Percentiles rank a stretch among this genome's conserved stretches.
Evolutionary conservation across 306 rosid species (phyloP).

Genomic region (Fragaria nilgerrensis): DNA sequence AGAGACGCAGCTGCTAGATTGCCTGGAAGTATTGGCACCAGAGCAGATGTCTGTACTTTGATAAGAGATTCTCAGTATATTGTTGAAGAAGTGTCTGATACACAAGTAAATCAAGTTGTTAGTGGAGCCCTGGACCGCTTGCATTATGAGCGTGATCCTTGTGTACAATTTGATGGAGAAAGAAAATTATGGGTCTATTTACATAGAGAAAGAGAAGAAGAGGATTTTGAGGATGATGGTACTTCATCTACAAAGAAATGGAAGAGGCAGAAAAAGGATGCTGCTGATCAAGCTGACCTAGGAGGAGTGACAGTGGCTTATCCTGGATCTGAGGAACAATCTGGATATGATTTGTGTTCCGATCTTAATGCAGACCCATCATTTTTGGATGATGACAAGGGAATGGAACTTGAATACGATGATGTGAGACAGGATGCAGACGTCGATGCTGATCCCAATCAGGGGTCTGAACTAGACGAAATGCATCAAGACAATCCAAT

Average conservation of each 20-base stretch:
- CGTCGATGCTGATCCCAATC: slow-evolving; percentile 45
- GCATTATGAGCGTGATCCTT: slow-evolving; percentile 99
- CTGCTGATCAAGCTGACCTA: slow-evolving; percentile 74
- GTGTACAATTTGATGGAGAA: slow-evolving; percentile 96
- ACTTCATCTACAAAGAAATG: slow-evolving; percentile 99
- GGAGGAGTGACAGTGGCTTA: slow-evolving; percentile 74
- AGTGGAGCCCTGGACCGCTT: slow-evolving; percentile 98
- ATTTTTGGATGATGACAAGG: slow-evolving; percentile 60
- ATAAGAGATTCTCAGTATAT: slow-evolving; percentile 96
- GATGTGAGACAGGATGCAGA: slow-evolving; percentile 54
- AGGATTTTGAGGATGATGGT: slow-evolving; percentile 99
- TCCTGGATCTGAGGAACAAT: slow-evolving; percentile 62
- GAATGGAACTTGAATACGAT: slow-evolving; percentile 44
- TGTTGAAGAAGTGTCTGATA: slow-evolving; percentile 96
- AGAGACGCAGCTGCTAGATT: slow-evolving; percentile 99
- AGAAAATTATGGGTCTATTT: slow-evolving; percentile 97
- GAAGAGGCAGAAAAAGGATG: slow-evolving; percentile 97
- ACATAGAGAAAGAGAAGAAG: slow-evolving; percentile 98
- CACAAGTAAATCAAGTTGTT: slow-evolving; percentile 96
- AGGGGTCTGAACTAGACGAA: slow-evolving; percentile 56
- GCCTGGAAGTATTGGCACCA: slow-evolving; percentile 98
- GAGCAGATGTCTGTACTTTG: slow-evolving; percentile 98
- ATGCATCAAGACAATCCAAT: slow-evolving; percentile 43
- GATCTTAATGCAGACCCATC: slow-evolving; percentile 90
- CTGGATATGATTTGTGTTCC: slow-evolving; percentile 71